Conservation (phyloP, 2,329 filamentous ascomycete genomes). For the Ophiostoma fasciatum region DNA sequence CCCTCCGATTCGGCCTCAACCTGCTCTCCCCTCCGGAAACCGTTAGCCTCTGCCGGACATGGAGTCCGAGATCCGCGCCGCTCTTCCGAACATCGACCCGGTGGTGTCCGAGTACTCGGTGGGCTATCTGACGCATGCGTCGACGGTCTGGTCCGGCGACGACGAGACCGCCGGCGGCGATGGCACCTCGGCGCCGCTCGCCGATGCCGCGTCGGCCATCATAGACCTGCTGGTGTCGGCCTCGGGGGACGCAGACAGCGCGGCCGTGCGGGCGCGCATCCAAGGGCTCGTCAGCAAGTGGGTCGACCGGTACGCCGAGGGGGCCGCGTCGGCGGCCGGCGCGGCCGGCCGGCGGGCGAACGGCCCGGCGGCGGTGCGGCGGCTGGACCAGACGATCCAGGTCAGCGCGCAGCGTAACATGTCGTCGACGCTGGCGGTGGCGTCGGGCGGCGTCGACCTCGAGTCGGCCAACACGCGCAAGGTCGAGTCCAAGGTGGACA, state of each 20-base stretch:
- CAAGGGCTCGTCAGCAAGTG: slow-evolving; percentile 78
- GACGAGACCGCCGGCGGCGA: slow-evolving; percentile 34
- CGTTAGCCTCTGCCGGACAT: too few relatives aligned
- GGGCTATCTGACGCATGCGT: slow-evolving; percentile 88
- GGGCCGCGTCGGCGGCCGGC: slow-evolving; percentile 24
- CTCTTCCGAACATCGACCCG: slow-evolving; percentile 77
- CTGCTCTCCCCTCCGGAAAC: too few relatives aligned
- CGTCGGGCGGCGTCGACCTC: slow-evolving; percentile 72
- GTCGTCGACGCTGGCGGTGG: slow-evolving; percentile 83
- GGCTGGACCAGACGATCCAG: slow-evolving; percentile 87
- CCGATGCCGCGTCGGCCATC: slow-evolving; percentile 70
- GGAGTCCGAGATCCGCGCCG: slow-evolving; percentile 75
- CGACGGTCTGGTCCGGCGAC: slow-evolving; percentile 61
- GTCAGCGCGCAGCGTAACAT: slow-evolving; percentile 90
- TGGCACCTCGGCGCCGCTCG: slow-evolving; percentile 45
- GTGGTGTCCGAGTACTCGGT: slow-evolving; percentile 84
- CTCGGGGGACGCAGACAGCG: slow-evolving; percentile 59
- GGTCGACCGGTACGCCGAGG: slow-evolving; percentile 61
- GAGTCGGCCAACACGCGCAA: slow-evolving; percentile 88
- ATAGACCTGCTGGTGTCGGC: slow-evolving; percentile 85
- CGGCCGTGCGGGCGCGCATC: slow-evolving; percentile 61
- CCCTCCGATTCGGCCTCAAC: too few relatives aligned
- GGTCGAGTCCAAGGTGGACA: slow-evolving; percentile 93
- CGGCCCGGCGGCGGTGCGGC: slow-evolving; percentile 58
- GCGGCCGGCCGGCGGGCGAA: too few relatives aligned